Percentiles rank a stretch among this genome's conserved stretches.
Evolutionary conservation across 805 yeast species (phyloP).

Genomic region (Kluyveromyces aestuarii): DNA sequence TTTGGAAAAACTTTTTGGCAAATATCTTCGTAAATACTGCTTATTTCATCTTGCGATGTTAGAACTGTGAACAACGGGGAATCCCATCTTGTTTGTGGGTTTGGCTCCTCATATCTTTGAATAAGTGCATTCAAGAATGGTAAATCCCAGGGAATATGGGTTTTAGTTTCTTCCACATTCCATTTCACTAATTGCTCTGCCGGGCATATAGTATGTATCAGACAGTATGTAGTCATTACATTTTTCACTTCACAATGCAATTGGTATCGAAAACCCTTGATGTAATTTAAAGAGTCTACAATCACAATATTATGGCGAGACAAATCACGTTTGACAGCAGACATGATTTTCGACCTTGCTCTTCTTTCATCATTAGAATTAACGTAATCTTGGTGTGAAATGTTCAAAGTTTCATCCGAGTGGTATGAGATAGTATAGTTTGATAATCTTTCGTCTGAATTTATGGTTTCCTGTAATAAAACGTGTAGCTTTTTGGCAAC

Average conservation of each 20-base stretch:
- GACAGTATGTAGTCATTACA: conserved; percentile 69
- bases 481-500: conserved; percentile 51
- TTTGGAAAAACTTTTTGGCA: conserved; percentile 47
- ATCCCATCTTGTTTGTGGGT: conserved; percentile 82
- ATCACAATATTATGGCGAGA: conserved; percentile 65
- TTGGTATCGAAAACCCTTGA: conserved; percentile 93
- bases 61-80: conserved; percentile 75
- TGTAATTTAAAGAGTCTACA: conserved; percentile 78
- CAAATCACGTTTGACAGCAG: conserved; percentile 80
- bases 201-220: conserved; percentile 70
- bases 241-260: conserved; percentile 89
- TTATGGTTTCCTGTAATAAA: conserved; percentile 37
- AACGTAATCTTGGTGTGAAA: conserved; percentile 54
- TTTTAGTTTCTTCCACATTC: conserved; percentile 33
- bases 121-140: conserved; percentile 57
- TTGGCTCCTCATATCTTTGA: conserved; percentile 92
- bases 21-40: conserved; percentile 53
- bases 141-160: conserved; percentile 48
- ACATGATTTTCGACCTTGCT: conserved; percentile 74
- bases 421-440: conserved; percentile 58
- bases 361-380: conserved; percentile 73
- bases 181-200: conserved; percentile 51
- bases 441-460: conserved; percentile 35
- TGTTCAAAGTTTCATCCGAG: conserved; percentile 70
- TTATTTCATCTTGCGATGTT: conserved; percentile 30